phyloP scores from a whole-genome alignment of 371 early-diverging fungal genomes.

The Mucor indicus region DNA sequence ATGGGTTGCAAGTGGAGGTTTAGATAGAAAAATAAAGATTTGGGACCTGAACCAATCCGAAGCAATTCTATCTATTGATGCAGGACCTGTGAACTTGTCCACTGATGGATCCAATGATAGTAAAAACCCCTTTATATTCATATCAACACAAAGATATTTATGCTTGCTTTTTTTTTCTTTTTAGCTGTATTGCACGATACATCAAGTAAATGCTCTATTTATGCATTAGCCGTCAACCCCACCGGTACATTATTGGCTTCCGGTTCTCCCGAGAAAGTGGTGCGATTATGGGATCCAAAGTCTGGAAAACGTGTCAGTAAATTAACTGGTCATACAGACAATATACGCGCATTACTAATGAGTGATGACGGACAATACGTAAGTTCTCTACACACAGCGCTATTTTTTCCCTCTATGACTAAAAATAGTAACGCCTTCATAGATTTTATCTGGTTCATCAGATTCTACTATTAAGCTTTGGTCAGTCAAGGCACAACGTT shows the following conservation, averaged over 20 bases:
- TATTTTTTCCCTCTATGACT: not conserved
- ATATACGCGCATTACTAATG: constrained; percentile 84
- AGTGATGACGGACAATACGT: constrained; percentile 86
- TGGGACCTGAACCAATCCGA: constrained; percentile 76
- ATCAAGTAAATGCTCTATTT: constrained; percentile 68
- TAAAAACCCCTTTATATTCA: not conserved
- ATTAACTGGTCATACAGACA: constrained; percentile 92
- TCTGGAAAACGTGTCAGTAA: constrained; percentile 70
- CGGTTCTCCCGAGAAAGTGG: constrained; percentile 89
- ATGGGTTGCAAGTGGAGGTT: constrained; percentile 91
- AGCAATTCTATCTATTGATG: constrained; percentile 27
- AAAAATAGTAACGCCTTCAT: constrained; percentile 1
- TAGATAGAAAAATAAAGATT: constrained; percentile 82
- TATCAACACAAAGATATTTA: not conserved
- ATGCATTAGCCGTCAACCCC: constrained; percentile 72
- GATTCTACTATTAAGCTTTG: constrained; percentile 92
- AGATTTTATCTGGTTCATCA: constrained; percentile 89
- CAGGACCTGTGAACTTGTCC: constrained; percentile 11
- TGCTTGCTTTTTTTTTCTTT: too few relatives aligned
- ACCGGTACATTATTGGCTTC: constrained; percentile 70
- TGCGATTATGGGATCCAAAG: constrained; percentile 88
- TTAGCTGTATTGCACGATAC: constrained; percentile 48
- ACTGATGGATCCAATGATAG: constrained; percentile 14
- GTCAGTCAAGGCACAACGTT: constrained; percentile 85
- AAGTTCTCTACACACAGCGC: constrained; percentile 8